A percentile compares a stretch with the other conserved stretches of the same genome.
Evolutionary conservation across 169 alveolate species (phyloP).

Genomic region (Babesia bovis): DNA sequence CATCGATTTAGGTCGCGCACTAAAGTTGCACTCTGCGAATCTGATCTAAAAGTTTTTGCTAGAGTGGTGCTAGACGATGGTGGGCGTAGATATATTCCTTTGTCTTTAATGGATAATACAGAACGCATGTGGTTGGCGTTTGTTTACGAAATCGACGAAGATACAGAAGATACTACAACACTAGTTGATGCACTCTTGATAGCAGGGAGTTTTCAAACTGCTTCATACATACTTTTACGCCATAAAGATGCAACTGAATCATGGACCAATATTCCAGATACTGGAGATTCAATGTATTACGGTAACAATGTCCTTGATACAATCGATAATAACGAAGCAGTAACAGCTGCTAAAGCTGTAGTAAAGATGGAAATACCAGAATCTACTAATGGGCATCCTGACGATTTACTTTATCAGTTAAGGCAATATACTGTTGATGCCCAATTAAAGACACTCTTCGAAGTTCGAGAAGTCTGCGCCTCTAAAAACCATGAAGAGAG

Average conservation of each 20-base stretch:
- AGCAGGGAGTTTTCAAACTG: neutral
- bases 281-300: slow-evolving; percentile 7
- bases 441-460: slow-evolving; percentile 31
- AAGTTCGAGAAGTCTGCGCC: slow-evolving; percentile 8
- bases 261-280: slow-evolving; percentile 10
- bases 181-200: slow-evolving; percentile 23
- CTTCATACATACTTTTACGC: slow-evolving; percentile 13
- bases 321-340: neutral
- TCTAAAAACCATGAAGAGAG: neutral
- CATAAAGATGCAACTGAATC: neutral
- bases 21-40: neutral
- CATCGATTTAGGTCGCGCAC: slow-evolving; percentile 17
- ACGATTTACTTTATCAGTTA: slow-evolving; percentile 2
- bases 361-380: neutral
- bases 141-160: slow-evolving; percentile 19
- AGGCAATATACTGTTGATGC: slow-evolving; percentile 8
- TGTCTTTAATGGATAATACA: slow-evolving; percentile 16
- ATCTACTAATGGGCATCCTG: neutral
- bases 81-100: slow-evolving; percentile 8
- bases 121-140: slow-evolving; percentile 21
- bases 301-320: slow-evolving; percentile 21
- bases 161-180: slow-evolving; percentile 6
- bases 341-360: neutral
- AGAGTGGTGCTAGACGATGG: slow-evolving; percentile 35
- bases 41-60: slow-evolving; percentile 48